Percentiles rank a stretch among this genome's conserved stretches.
Evolutionary conservation across 228 moss, liverwort and hornwort genomes (phyloP).

Genomic region (Sphagnum magellanicum): DNA sequence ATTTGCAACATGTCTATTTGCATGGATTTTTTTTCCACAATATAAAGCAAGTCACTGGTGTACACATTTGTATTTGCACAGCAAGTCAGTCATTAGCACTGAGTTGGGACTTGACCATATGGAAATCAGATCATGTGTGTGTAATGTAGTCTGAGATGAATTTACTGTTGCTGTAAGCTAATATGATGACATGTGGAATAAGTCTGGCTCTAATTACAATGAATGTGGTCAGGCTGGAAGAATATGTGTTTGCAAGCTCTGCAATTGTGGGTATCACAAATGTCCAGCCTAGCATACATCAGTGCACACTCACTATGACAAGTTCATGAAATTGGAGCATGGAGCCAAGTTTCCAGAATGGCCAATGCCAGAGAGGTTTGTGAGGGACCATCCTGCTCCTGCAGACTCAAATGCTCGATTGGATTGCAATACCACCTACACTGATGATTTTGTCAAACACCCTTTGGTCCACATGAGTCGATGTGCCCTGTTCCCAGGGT

Average conservation of each 20-base stretch:
- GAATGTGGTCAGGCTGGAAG: conserved; percentile 16
- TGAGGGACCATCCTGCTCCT: conserved; percentile 18
- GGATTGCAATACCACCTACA: conserved; percentile 69
- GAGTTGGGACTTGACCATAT: too few species aligned
- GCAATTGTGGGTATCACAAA: conserved; percentile 84
- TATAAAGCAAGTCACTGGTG: too few species aligned
- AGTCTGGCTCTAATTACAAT: background rate
- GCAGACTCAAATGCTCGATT: conserved; percentile 19
- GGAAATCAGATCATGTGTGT: too few species aligned
- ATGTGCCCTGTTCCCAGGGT: conserved; percentile 24
- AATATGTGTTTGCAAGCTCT: conserved; percentile 65
- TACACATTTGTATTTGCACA: too few species aligned
- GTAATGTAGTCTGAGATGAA: too few species aligned
- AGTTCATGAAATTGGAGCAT: conserved; percentile 48
- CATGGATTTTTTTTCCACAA: too few species aligned
- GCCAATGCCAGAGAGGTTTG: conserved; percentile 37
- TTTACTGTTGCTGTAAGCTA: too few species aligned
- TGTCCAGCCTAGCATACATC: conserved; percentile 88
- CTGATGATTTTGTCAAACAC: conserved; percentile 60
- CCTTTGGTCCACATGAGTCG: conserved; percentile 38
- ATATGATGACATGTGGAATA: too few species aligned
- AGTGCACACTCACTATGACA: conserved; percentile 42
- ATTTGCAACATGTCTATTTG: too few species aligned
- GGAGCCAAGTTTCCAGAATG: conserved; percentile 64
- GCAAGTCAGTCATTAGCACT: too few species aligned